These are phyloP conservation scores for Phytophthora macrochlamydospora DNA, from an alignment of 352 stramenopile genomes.

Conservation along the genomic window DNA sequence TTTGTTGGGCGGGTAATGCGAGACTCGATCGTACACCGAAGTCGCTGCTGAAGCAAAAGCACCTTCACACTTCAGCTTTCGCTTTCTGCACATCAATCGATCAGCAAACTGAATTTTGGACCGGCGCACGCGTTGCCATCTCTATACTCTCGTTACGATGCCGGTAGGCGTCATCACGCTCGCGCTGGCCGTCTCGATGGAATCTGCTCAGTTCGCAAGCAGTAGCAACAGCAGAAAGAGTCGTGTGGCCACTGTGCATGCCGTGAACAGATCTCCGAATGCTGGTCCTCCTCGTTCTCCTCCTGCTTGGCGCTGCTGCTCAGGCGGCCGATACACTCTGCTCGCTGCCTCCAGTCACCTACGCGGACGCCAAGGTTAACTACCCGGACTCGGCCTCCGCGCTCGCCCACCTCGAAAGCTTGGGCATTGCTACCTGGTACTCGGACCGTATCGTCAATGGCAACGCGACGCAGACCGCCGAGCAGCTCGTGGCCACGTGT, in stretches of 20 bases:
- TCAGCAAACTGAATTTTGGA: not conserved
- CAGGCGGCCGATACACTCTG: conserved; percentile 46
- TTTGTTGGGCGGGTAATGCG: too few relatives aligned
- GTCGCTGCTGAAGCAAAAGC: too few relatives aligned
- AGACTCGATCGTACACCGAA: too few relatives aligned
- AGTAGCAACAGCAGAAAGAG: conserved; percentile 18
- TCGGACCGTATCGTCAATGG: conserved; percentile 48
- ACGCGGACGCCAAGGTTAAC: conserved; percentile 43
- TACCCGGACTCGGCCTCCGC: conserved; percentile 58
- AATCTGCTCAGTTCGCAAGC: conserved; percentile 14
- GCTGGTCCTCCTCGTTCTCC: conserved; percentile 7
- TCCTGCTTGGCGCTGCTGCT: not conserved
- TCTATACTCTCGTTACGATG: not conserved
- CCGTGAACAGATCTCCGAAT: conserved; percentile 5
- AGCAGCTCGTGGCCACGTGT: conserved; percentile 43
- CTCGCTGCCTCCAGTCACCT: conserved; percentile 49
- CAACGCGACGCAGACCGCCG: conserved; percentile 36
- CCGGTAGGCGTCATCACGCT: not conserved
- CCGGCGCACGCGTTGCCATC: not conserved
- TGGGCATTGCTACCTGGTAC: conserved; percentile 74
- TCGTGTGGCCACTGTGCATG: not conserved
- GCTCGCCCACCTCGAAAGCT: conserved; percentile 54
- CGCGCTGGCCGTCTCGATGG: not conserved
- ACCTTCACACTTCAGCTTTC: too few relatives aligned
- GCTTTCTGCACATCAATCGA: not conserved